These are phyloP conservation scores for Mortierella alpina DNA, from an alignment of 192 early-diverging fungal genomes.

Conservation along the genomic window DNA sequence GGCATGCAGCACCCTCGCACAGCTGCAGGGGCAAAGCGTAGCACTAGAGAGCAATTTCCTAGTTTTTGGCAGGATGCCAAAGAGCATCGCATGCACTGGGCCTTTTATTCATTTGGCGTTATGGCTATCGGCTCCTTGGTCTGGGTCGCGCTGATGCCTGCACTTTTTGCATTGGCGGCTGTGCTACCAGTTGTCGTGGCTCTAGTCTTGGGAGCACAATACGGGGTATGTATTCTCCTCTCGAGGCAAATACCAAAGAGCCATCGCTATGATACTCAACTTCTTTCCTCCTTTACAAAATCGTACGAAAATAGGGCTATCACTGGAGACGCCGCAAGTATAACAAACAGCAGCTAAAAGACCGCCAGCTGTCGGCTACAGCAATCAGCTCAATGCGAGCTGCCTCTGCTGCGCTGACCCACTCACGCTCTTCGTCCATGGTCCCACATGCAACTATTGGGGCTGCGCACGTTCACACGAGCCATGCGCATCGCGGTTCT, in stretches of 20 bases:
- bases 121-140: background rate
- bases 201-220: conserved; percentile 17
- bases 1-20: background rate
- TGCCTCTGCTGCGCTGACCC: conserved; percentile 4
- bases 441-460: background rate
- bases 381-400: conserved; percentile 12
- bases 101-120: conserved; percentile 13
- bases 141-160: conserved; percentile 28
- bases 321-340: conserved; percentile 24
- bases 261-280: no score
- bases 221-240: conserved; percentile 13
- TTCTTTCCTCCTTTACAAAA: background rate
- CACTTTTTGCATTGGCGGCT: conserved; percentile 10
- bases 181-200: conserved; percentile 10
- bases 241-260: no score
- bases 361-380: background rate
- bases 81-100: conserved; percentile 35
- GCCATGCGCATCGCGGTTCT: conserved; percentile 7
- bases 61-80: conserved; percentile 41
- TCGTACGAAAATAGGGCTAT: conserved; percentile 8
- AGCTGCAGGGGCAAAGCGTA: no score
- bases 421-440: background rate
- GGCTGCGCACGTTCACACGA: background rate
- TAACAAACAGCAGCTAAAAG: conserved; percentile 4
- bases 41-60: conserved; percentile 10